Base-by-base conservation (phyloP, 2,329 filamentous ascomycete genomes). In the Teratosphaeria zuluensis region DNA sequence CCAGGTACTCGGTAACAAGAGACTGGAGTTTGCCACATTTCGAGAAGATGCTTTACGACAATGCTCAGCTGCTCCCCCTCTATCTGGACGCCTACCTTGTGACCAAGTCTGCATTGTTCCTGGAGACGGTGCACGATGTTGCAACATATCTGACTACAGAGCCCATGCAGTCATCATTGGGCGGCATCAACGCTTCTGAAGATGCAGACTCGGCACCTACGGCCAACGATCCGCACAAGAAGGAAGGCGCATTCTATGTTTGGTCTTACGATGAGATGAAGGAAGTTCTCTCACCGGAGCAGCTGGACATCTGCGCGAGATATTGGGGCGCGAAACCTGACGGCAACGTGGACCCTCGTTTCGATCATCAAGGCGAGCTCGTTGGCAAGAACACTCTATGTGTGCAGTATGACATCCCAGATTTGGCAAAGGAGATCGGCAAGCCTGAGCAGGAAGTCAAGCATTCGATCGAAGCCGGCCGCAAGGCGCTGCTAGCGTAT, bases 11-110 rank as follows among this genome's bases (percentile, higher is more conserved):
- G 14, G 88, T 95, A 7, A 97, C 92, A 0, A 78, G 85, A 14
- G 89, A 97, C 74, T 99, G 94, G 94, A 89, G 88, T 62, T 78
- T 97, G 53, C 94, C 94, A 11, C 92, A 96, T 72, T 99, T 97
- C 67, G 94, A 99, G 76, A 97, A 97, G 77, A 91, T 97, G 82
- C 82, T 96, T 9, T 91, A 90, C 57, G 94, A 97, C 69, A 95
- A 99, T 68, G 87, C 89, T 0, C 87, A 96, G 65, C 80, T 97
- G 1, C 77, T 99, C 2, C 82, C 86, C 28, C 80, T 94, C 6
- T 97, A 94, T 67, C 80, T 95, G 6, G 91, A 96, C 68, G 92
- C 89, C 0, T 97, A 92, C 79, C 80, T 90, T 14, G 75, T 85
- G 30, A 84, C 81, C 0, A 80, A 81, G 55, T 81, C 87, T 11